Evolutionary conservation across 2,329 filamentous ascomycete genomes (phyloP), one percentile per base, ranked within the genome.

Genomic region (Beauveria pseudobassiana): DNA sequence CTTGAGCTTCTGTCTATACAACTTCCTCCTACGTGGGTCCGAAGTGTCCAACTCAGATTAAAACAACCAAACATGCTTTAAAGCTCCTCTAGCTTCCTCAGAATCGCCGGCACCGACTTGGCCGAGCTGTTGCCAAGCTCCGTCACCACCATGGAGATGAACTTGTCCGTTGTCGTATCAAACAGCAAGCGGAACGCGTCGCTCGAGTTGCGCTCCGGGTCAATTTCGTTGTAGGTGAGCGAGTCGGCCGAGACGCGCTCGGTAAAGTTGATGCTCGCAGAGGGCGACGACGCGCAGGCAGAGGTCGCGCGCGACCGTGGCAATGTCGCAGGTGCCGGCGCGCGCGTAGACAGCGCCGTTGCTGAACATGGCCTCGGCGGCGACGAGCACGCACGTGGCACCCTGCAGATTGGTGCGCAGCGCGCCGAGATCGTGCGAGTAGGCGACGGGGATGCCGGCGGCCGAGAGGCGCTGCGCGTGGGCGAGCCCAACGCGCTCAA

Each of bases 181-280:
- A 96, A 97, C 75, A 98, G 85, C 63, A 97, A 82, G 20, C 83
- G 75, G 71, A 85, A 84, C 3, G 74, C 76, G 45, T 78, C 77
- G 20, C 76, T 75, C 18, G 80, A 77, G 76, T 76, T 91, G 81
- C 74, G 89, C 85, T 75, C 91, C 70, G 73, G 93, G 82, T 76
- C 92, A 64, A 97, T 88, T 78, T 99, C 95, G 73, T 99, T 99
- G 69, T 91, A 88, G 48, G 95, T 93, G 66, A 98, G 90, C 26
- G 91, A 93, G 75, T 98, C 95, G 16, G 96, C 85, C 7, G 91
- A 90, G 12, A 97, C 91, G 62, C 91, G 88, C 87, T 77, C 83
- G 34, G 69, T 95, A 73, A 98, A 97, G 76, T 98, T 99, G 77
- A 98, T 87, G 4, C 89, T 98, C 93, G 74, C 91, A 96, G 63